Evolutionary conservation across 225 moss, liverwort and hornwort genomes (phyloP).

Genomic region (Pleurozium schreberi): DNA sequence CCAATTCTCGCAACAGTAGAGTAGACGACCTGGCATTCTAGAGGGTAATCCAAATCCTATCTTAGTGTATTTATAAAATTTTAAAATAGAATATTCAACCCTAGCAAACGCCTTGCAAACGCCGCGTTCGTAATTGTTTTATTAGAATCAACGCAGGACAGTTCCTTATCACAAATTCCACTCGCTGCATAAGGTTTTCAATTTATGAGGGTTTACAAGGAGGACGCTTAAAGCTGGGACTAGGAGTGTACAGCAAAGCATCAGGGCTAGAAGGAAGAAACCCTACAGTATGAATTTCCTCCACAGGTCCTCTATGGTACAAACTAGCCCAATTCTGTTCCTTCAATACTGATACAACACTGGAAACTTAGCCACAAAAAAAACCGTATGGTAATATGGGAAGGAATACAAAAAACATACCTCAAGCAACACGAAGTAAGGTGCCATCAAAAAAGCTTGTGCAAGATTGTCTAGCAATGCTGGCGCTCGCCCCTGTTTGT

Average conservation of each 20-base stretch:
- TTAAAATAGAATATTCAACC: not conserved
- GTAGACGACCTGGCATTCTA: not conserved
- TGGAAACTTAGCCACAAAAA: not conserved
- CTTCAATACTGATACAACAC: not conserved
- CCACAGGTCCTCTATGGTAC: not conserved
- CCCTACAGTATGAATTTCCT: not conserved
- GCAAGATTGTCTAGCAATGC: conserved; percentile 78
- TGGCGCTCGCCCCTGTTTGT: conserved; percentile 56
- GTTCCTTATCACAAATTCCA: not conserved
- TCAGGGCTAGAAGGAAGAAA: not conserved
- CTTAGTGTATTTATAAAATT: too few relatives aligned
- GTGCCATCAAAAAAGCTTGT: conserved; percentile 89
- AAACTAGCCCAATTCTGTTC: not conserved
- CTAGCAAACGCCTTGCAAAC: not conserved
- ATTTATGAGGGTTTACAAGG: not conserved
- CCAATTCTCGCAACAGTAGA: not conserved
- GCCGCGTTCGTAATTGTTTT: not conserved
- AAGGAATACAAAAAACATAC: conserved; percentile 4
- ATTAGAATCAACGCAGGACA: not conserved
- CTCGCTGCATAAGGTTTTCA: not conserved
- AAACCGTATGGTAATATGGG: not conserved
- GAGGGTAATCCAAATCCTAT: not conserved
- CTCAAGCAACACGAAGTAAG: conserved; percentile 91
- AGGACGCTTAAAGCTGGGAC: not conserved
- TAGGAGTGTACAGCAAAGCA: not conserved